These are phyloP conservation scores for Globisporangium cylindrosporum DNA, from an alignment of 352 stramenopile genomes.

Conservation along the genomic window DNA sequence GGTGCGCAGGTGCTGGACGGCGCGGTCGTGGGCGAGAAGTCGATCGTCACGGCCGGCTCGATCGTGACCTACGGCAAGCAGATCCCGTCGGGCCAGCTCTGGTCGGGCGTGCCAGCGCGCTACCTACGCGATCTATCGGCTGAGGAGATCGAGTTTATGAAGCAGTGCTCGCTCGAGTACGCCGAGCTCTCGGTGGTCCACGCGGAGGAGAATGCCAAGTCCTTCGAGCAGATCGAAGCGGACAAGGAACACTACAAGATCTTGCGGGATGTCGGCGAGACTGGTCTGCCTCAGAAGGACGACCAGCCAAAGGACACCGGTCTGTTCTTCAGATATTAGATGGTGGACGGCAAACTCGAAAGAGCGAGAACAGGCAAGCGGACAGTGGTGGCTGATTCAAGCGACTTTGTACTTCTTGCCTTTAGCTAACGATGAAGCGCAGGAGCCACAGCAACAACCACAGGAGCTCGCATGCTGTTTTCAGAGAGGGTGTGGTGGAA, in stretches of 20 bases:
- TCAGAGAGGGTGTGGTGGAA: background rate
- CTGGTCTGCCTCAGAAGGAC: slow-evolving; percentile 67
- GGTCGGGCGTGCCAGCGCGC: slow-evolving; percentile 79
- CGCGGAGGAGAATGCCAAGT: slow-evolving; percentile 75
- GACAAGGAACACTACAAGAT: slow-evolving; percentile 78
- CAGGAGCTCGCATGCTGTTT: background rate
- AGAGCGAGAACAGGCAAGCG: background rate
- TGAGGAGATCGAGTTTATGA: slow-evolving; percentile 88
- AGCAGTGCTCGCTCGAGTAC: slow-evolving; percentile 87
- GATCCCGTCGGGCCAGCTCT: slow-evolving; percentile 88
- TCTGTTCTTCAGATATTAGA: slow-evolving; percentile 90
- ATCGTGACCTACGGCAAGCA: slow-evolving; percentile 86
- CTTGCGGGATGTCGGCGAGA: slow-evolving; percentile 76
- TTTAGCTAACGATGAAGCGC: background rate
- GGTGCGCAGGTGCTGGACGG: slow-evolving; percentile 90
- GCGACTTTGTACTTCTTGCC: background rate
- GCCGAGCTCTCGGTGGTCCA: slow-evolving; percentile 75
- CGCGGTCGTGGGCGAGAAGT: slow-evolving; percentile 82
- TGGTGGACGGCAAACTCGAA: slow-evolving; percentile 4
- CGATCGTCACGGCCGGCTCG: slow-evolving; percentile 88
- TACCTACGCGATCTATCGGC: slow-evolving; percentile 83
- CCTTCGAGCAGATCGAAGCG: slow-evolving; percentile 77
- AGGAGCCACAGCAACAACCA: background rate
- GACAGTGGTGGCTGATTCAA: background rate
- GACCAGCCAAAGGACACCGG: slow-evolving; percentile 74